phyloP scores from a whole-genome alignment of 805 yeast genomes.

The Lachancea sp. region DNA sequence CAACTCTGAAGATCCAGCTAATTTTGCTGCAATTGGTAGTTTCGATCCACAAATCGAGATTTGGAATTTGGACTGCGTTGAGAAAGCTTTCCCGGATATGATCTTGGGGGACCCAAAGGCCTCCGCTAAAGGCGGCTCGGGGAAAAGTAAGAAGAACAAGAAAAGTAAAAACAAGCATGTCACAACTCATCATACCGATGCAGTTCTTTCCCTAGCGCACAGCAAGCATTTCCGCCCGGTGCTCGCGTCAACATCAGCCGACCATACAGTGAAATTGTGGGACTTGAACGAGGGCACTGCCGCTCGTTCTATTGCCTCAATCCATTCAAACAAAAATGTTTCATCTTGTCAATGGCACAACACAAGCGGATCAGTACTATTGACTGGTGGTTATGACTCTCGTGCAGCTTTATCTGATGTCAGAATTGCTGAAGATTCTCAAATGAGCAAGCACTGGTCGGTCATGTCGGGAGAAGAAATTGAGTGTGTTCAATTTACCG shows the following conservation, averaged over 20 bases:
- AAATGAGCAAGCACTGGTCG: constrained; percentile 58
- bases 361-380: constrained; percentile 55
- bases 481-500: constrained; percentile 71
- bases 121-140: constrained; percentile 31
- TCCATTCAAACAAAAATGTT: constrained; percentile 77
- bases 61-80: constrained; percentile 91
- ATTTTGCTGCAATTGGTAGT: constrained; percentile 94
- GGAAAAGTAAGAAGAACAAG: constrained; percentile 47
- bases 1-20: constrained; percentile 53
- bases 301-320: constrained; percentile 59
- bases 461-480: constrained; percentile 71
- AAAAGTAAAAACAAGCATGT: constrained; percentile 44
- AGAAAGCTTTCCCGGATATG: constrained; percentile 90
- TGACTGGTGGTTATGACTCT: constrained; percentile 94
- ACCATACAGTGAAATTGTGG: constrained; percentile 91
- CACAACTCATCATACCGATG: constrained; percentile 84
- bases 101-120: constrained; percentile 74
- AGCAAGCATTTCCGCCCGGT: constrained; percentile 76
- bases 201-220: constrained; percentile 80
- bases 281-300: constrained; percentile 71
- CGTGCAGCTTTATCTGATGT: constrained; percentile 78
- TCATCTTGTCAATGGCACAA: constrained; percentile 86
- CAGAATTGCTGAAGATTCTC: constrained; percentile 55
- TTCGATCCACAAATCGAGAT: constrained; percentile 96
- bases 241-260: constrained; percentile 92